Conservation (phyloP, 73 alveolate genomes). For the Blepharisma stoltei region DNA sequence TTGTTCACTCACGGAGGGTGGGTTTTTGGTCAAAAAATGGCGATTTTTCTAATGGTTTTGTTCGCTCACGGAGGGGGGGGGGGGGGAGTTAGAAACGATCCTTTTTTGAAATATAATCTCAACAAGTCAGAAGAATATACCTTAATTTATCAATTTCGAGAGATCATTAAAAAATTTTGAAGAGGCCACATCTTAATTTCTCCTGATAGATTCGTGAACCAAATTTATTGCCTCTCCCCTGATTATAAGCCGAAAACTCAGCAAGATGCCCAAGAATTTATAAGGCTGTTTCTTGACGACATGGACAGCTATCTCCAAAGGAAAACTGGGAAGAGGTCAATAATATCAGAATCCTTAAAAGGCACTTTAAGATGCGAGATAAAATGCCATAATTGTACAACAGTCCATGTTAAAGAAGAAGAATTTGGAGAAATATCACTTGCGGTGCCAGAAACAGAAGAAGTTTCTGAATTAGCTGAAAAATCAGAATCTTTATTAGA, state of each 20-base stretch:
- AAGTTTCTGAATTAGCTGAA: not conserved
- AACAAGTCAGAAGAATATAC: no score
- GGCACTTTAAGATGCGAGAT: not conserved
- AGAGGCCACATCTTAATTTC: no score
- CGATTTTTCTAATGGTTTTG: no score
- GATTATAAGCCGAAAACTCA: not conserved
- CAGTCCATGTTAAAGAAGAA: not conserved
- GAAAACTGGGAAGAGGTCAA: not conserved
- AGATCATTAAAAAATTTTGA: no score
- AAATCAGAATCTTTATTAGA: not conserved
- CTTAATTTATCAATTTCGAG: no score
- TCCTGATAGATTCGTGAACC: not conserved
- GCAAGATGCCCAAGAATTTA: slow-evolving; percentile 22
- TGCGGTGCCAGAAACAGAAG: not conserved
- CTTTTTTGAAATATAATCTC: no score
- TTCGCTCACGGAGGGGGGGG: no score
- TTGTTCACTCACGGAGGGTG: no score
- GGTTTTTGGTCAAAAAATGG: no score
- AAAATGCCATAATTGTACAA: not conserved
- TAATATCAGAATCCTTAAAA: not conserved
- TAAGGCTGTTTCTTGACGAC: not conserved
- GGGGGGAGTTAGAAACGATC: no score
- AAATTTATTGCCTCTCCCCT: not conserved
- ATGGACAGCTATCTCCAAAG: not conserved
- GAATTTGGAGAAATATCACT: not conserved